phyloP scores from a whole-genome alignment of 2,329 filamentous ascomycete species.

The Xylaria digitata region DNA sequence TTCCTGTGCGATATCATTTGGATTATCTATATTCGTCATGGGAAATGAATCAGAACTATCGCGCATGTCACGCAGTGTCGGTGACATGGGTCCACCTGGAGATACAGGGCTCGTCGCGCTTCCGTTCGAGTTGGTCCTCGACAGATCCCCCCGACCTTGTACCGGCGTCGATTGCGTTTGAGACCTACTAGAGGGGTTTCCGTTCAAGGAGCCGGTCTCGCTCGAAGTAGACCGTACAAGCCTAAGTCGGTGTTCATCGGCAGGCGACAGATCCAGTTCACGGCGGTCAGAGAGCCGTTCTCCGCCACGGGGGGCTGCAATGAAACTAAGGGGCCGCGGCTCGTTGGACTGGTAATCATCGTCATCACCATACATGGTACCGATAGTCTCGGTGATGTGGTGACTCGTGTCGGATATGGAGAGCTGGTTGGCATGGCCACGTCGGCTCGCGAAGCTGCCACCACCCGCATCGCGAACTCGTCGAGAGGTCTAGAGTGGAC shows the following conservation, averaged over 20 bases:
- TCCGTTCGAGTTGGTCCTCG: conserved; percentile 54
- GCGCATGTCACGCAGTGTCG: conserved; percentile 66
- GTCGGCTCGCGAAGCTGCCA: conserved; percentile 67
- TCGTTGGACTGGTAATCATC: conserved; percentile 65
- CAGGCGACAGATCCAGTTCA: conserved; percentile 49
- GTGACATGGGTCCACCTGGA: conserved; percentile 56
- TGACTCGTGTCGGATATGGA: conserved; percentile 88
- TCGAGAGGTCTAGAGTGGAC: conserved; percentile 64
- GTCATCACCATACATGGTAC: conserved; percentile 86
- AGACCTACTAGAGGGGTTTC: conserved; percentile 56
- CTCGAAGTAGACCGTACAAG: conserved; percentile 60
- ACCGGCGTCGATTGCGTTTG: conserved; percentile 56
- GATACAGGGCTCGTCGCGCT: conserved; percentile 46
- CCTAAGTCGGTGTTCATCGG: conserved; percentile 55
- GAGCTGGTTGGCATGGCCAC: conserved; percentile 68
- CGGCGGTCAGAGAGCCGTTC: conserved; percentile 59
- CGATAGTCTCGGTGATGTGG: conserved; percentile 94
- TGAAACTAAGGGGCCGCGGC: conserved; percentile 78
- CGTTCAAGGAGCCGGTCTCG: conserved; percentile 47
- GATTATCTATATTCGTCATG: conserved; percentile 89
- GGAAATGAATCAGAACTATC: conserved; percentile 80
- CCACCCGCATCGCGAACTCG: conserved; percentile 65
- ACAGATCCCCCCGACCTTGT: conserved; percentile 54
- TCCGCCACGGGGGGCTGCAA: conserved; percentile 67
- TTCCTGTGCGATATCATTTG: conserved; percentile 90